Evolutionary conservation across 768 basidiomycete genomes (phyloP), one percentile per base, ranked within the genome.

Genomic region (Mycena latifolia): DNA sequence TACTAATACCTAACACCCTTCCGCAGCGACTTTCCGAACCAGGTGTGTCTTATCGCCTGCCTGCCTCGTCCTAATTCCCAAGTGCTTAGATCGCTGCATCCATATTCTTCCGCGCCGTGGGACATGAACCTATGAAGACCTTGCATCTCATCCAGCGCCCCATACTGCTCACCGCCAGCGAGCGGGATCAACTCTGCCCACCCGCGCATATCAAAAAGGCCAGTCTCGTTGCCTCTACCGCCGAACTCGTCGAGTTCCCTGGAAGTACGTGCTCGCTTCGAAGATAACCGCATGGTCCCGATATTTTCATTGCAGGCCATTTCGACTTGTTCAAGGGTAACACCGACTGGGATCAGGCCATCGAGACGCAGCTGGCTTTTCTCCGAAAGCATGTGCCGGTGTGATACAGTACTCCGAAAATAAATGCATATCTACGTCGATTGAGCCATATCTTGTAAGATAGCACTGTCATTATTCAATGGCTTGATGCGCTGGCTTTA

Each of bases 261-360:
- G 73, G 73, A 61, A 70, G 73, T 74, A 33, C 25, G 67, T 35
- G 20, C n/a, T 50, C 41, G 14, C 14, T n/a, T 20, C 22, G 25
- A 5, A 18, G 15, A n/a, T n/a, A n/a, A n/a, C n/a, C n/a, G 14
- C 41, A 5, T n/a, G 20, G 41, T 43, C 20, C 39, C 17, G 15
- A 43, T n/a, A 20, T 6, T 22, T n/a, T 9, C 14, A 27, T 46
- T 27, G 20, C 53, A 72, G 71, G 66, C 41, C 71, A 72, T 57
- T 72, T 72, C 31, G 71, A 72, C 37, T 50, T 69, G 31, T 71
- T 71, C 35, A 33, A 55, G 17, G 72, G 71, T 24, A 65, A 67
- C 39, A 18, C 15, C 5, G 63, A 67, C 31, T 72, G 71, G 62
- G 70, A 72, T 41, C 33, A 51, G 29, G 63, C 64, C 48, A 6